Evolutionary conservation across 371 early-diverging fungal genomes (phyloP), one percentile per base, ranked within the genome.

Genomic region (Parasitella parasitica): DNA sequence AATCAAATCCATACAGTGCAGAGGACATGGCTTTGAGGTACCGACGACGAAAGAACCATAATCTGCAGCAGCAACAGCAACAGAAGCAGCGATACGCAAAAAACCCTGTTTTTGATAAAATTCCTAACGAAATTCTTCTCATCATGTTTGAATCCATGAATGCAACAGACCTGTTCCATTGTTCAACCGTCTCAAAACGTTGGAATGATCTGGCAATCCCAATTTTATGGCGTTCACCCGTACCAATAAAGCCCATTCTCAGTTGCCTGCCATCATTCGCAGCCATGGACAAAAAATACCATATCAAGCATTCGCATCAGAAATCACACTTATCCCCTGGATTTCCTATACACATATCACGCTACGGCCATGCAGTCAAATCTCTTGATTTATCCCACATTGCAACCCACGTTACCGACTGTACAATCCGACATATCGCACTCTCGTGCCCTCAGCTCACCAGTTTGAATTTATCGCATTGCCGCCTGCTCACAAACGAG

Each of bases 191-290:
- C 13, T 64, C 62, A 51, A 69, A 62, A 24, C 70, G 59, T 20
- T 78, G 78, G 78, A 68, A 72, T 64, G 43, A 57, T 32, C 49
- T 78, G 34, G 60, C 58, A 36, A 71, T 69, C n/a, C 75, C 75
- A 11, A 64, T 74, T 48, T 41, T 78, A 26, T 78, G 78, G 78
- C 70, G 39, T 59, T 66, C 67, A n/a, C 67, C 71, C 35, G 28
- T 57, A 27, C 72, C 70, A 26, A 59, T 30, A 15, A 32, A 59
- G 4, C 63, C 64, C 13, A 59, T 69, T 36, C 32, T 73, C 7
- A 66, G 67, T 24, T 71, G 69, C 24, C 36, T 64, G 38, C 61
- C 66, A 34, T 54, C 57, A 8, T 68, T 66, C 30, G 48, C 38
- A n/a, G 16, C 30, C 1, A 43, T 61, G 11, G 52, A 54, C 22